Conservation (phyloP, 495 filamentous ascomycete species). For the Tuber umbilicatum region DNA sequence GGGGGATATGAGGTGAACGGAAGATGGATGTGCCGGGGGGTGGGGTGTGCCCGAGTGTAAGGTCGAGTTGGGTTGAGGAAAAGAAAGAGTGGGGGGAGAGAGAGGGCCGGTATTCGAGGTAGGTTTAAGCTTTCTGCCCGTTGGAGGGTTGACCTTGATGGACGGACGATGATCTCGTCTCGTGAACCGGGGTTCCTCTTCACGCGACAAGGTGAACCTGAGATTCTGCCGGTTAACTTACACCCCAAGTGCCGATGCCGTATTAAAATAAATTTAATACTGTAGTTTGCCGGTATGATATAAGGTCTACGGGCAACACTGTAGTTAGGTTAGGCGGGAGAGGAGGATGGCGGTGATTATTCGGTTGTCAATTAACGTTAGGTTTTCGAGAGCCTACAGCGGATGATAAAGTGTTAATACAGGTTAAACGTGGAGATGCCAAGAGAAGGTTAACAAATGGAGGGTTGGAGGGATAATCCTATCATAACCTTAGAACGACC, state of each 20-base stretch:
- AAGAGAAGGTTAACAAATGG: neutral
- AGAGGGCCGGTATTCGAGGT: neutral
- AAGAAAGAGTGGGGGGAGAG: neutral
- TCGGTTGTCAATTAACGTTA: neutral
- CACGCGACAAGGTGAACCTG: neutral
- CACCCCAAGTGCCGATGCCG: neutral
- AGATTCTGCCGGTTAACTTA: neutral
- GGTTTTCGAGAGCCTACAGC: neutral
- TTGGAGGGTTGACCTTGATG: neutral
- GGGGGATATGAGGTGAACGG: neutral
- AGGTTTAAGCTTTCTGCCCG: conserved; percentile 3
- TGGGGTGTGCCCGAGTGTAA: neutral
- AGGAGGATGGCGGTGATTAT: neutral
- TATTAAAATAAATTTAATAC: neutral
- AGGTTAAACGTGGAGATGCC: neutral
- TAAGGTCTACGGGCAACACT: neutral
- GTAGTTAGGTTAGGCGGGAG: neutral
- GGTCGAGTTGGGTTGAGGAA: neutral
- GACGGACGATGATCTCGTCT: neutral
- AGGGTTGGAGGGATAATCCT: neutral
- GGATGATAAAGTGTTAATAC: neutral
- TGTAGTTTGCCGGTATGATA: conserved; percentile 3
- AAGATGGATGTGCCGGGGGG: neutral
- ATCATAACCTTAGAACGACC: neutral
- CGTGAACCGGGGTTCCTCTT: neutral